phyloP scores from a whole-genome alignment of 1,284 basidiomycete genomes.

The Cutaneotrichosporon sp. region DNA sequence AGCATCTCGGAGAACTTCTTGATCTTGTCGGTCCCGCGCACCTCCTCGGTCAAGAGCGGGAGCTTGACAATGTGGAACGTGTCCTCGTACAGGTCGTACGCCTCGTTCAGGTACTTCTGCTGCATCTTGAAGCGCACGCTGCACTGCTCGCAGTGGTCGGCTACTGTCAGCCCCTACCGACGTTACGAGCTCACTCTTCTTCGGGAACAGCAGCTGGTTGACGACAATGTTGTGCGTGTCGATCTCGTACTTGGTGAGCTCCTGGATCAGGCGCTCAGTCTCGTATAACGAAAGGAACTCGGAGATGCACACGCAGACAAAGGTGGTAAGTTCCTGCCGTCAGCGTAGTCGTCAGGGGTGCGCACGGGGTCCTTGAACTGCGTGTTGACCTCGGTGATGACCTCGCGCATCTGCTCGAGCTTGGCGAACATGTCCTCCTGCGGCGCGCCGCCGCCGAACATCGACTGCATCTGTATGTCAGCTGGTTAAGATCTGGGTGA shows the following conservation, averaged over 20 bases:
- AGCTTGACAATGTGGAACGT: constrained; percentile 95
- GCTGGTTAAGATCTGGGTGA: not conserved
- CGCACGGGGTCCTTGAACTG: constrained; percentile 97
- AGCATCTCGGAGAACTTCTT: constrained; percentile 71
- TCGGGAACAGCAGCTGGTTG: constrained; percentile 95
- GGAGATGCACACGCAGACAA: constrained; percentile 97
- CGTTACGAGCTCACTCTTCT: constrained; percentile 63
- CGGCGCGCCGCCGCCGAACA: constrained; percentile 76
- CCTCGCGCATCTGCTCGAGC: constrained; percentile 92
- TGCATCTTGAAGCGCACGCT: constrained; percentile 94
- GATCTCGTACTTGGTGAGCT: constrained; percentile 93
- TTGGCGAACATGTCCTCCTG: constrained; percentile 99
- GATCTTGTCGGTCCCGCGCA: constrained; percentile 90
- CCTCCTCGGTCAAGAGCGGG: constrained; percentile 93
- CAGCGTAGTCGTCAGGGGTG: constrained; percentile 26
- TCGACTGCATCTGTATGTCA: constrained; percentile 74
- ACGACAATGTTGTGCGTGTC: constrained; percentile 99
- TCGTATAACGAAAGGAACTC: constrained; percentile 98
- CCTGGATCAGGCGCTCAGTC: constrained; percentile 96
- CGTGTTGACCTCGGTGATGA: constrained; percentile 98
- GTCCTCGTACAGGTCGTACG: constrained; percentile 93
- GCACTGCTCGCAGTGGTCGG: constrained; percentile 93
- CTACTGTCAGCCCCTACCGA: constrained; percentile 52
- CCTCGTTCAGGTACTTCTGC: constrained; percentile 91
- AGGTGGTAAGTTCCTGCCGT: constrained; percentile 88